Evolutionary conservation across 202 grass and related monocot genomes (phyloP), one percentile per base, ranked within the genome.

Genomic region (Setaria italica): DNA sequence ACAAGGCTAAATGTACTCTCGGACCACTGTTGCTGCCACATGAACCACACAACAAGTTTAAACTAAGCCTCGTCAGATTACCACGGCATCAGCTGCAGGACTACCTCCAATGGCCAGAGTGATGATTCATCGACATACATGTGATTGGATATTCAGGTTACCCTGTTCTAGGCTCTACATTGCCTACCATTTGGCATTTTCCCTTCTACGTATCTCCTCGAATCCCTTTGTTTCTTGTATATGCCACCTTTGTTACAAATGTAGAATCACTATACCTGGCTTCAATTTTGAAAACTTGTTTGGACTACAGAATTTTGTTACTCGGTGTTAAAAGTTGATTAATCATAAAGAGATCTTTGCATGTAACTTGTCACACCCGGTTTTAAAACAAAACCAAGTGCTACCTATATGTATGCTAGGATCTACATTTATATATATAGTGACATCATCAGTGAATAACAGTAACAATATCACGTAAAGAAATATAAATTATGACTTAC

Each of bases 211-310:
- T 59, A 57, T 19, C 9, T 48, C 68, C 72, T 79, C 50, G 29
- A 46, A 9, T 84, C 62, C 30, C 29, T 67, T 8, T 74, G 4
- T 65, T 68, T 85, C 20, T 60, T 80, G 76, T 75, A 85, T 75
- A 80, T 67, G 75, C n/a, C 30, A 33, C 49, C 11, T 74, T 67
- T 50, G 15, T 70, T 51, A 51, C 34, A 30, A 74, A 41, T 60
- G 11, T 10, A 41, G 21, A 49, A 45, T 33, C 13, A 58, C 16
- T 81, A 25, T 68, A 29, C 30, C 30, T 70, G 16, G 5, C 35
- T 74, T 19, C 84, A 86, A 34, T 86, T 90, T 90, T 79, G 74
- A 29, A 47, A 74, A 21, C 13, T 2, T 54, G 53, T 80, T 20
- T 56, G 30, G 4, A 34, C 73, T 50, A 67, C n/a, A 14, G 29